phyloP scores from a whole-genome alignment of 2,329 filamentous ascomycete genomes.

The Aspergillus latus region DNA sequence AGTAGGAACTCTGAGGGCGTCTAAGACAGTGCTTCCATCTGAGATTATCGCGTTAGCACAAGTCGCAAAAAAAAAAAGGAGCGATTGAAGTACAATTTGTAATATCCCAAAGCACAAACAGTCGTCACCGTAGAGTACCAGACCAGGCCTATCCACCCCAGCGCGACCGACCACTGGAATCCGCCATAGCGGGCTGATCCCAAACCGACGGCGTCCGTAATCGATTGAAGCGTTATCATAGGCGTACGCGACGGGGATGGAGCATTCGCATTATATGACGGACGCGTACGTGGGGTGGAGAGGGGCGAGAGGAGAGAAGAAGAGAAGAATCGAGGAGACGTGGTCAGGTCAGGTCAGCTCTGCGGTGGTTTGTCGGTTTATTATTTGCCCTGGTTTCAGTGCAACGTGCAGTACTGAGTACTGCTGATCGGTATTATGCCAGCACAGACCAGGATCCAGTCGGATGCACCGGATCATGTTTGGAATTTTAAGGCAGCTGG shows the following conservation, averaged over 20 bases:
- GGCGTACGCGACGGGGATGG: conserved; percentile 18
- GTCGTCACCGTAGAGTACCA: conserved; percentile 58
- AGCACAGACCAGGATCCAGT: not conserved
- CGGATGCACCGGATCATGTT: conserved; percentile 12
- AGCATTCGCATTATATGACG: conserved; percentile 22
- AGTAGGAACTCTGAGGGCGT: conserved; percentile 45
- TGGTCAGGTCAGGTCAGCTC: not conserved
- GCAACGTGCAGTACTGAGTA: not conserved
- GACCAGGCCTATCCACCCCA: conserved; percentile 50
- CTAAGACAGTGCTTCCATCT: conserved; percentile 58
- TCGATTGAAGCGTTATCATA: conserved; percentile 33
- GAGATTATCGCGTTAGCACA: conserved; percentile 14
- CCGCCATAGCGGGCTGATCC: conserved; percentile 30
- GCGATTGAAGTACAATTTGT: conserved; percentile 56
- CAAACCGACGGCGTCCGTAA: conserved; percentile 22
- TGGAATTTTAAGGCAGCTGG: not conserved
- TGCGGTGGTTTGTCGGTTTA: not conserved
- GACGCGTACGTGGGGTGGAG: not conserved
- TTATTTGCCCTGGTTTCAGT: not conserved
- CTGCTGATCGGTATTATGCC: not conserved
- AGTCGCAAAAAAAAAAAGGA: conserved; percentile 1
- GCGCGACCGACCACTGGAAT: conserved; percentile 38
- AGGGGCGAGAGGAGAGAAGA: conserved; percentile 6
- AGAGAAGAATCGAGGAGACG: not conserved
- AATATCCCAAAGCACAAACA: conserved; percentile 60